A percentile compares a stretch with the other conserved stretches of the same genome.
Conservation (phyloP, 2,329 filamentous ascomycete genomes). For the Zalaria obscura region DNA sequence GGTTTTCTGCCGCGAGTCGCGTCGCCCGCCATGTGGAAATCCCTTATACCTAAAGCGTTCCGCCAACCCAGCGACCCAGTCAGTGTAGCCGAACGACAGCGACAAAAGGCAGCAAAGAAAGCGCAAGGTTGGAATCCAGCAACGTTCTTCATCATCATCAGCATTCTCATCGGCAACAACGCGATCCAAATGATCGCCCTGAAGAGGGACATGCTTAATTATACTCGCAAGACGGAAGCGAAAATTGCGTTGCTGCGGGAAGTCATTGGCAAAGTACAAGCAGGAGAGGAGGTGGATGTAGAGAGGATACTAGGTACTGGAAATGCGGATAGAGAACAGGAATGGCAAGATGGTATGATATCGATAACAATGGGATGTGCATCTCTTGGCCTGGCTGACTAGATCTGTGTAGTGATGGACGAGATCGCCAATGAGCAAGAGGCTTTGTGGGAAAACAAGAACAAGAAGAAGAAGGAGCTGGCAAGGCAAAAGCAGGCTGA, state of each 20-base stretch:
- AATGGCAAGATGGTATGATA: slow-evolving; percentile 70
- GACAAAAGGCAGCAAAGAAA: slow-evolving; percentile 5
- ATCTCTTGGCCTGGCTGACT: no score
- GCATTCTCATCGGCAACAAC: slow-evolving; percentile 82
- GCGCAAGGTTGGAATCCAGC: slow-evolving; percentile 38
- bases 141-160: slow-evolving; percentile 50
- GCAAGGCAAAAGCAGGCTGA: neutral
- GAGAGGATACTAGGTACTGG: slow-evolving; percentile 70
- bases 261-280: slow-evolving; percentile 55
- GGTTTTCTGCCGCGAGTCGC: slow-evolving; percentile 17
- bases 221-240: slow-evolving; percentile 62
- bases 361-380: no score
- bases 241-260: slow-evolving; percentile 66
- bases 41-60: slow-evolving; percentile 18
- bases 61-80: slow-evolving; percentile 10
- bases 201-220: slow-evolving; percentile 59
- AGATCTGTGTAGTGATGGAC: slow-evolving; percentile 3
- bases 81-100: slow-evolving; percentile 9
- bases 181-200: slow-evolving; percentile 83
- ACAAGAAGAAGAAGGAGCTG: slow-evolving; percentile 1
- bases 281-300: slow-evolving; percentile 70
- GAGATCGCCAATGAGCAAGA: slow-evolving; percentile 4
- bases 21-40: slow-evolving; percentile 20
- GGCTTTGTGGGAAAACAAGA: neutral
- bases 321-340: slow-evolving; percentile 56